phyloP scores from a whole-genome alignment of 73 alveolate genomes.

The Paramecium caudatum region DNA sequence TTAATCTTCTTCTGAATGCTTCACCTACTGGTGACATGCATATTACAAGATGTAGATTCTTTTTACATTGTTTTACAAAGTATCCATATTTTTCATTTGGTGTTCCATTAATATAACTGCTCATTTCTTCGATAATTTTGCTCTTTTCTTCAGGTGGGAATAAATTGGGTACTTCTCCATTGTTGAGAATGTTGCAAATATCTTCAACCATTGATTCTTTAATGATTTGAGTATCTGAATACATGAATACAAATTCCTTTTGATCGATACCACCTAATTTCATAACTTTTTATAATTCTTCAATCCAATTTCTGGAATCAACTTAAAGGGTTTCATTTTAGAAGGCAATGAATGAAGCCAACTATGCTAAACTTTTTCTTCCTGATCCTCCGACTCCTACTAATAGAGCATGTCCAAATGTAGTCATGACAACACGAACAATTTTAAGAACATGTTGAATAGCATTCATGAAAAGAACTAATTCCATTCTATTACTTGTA shows the following conservation, averaged over 20 bases:
- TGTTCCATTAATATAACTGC: constrained; percentile 59
- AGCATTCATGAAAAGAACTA: constrained; percentile 99
- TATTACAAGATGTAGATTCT: constrained; percentile 74
- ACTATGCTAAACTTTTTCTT: constrained; percentile 96
- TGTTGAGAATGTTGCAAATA: constrained; percentile 96
- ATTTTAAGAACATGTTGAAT: constrained; percentile 97
- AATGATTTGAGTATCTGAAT: constrained; percentile 94
- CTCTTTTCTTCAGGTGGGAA: constrained; percentile 92
- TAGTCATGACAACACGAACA: constrained; percentile 97
- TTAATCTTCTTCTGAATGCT: constrained; percentile 79
- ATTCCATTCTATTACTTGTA: constrained; percentile 92
- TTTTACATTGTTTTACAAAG: constrained; percentile 75
- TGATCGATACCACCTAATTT: constrained; percentile 91
- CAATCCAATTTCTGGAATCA: constrained; percentile 93
- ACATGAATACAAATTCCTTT: constrained; percentile 89
- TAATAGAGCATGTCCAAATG: constrained; percentile 98
- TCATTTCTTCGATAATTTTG: constrained; percentile 85
- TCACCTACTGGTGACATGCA: constrained; percentile 85
- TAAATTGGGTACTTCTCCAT: constrained; percentile 99
- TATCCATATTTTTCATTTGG: constrained; percentile 76
- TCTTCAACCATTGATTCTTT: constrained; percentile 99
- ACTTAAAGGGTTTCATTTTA: constrained; percentile 81
- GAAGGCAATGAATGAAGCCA: constrained; percentile 97
- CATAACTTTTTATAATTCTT: constrained; percentile 91
- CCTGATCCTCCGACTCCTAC: constrained; percentile 99